phyloP scores from a whole-genome alignment of 192 early-diverging fungal genomes.

The Thamnidium elegans region DNA sequence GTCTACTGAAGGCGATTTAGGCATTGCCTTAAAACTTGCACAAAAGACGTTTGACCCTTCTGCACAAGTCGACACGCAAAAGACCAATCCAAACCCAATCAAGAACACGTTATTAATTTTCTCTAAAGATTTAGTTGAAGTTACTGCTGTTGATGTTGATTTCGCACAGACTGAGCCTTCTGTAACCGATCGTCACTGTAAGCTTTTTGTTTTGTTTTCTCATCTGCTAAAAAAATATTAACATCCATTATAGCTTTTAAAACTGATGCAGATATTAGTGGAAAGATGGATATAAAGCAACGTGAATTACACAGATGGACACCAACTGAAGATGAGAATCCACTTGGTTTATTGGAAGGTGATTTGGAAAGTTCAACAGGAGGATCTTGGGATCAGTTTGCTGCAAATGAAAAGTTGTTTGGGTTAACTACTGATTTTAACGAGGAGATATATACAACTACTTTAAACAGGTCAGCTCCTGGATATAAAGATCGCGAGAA shows the following conservation, averaged over 20 bases:
- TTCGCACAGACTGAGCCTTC: conserved; percentile 41
- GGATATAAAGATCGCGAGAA: conserved; percentile 86
- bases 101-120: conserved; percentile 53
- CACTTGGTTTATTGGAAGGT: conserved; percentile 16
- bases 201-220: too few species aligned
- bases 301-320: conserved; percentile 88
- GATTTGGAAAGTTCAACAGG: conserved; percentile 23
- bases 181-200: conserved; percentile 48
- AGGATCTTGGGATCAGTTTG: conserved; percentile 93
- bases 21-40: conserved; percentile 62
- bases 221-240: too few species aligned
- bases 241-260: conserved; percentile 56
- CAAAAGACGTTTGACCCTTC: conserved; percentile 30
- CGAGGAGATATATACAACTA: conserved; percentile 96
- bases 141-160: conserved; percentile 53
- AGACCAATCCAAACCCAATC: conserved; percentile 34
- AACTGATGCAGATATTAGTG: conserved; percentile 89
- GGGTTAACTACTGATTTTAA: conserved; percentile 95
- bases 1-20: conserved; percentile 58
- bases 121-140: conserved; percentile 62
- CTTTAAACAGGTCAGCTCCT: conserved; percentile 77
- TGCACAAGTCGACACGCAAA: conserved; percentile 32
- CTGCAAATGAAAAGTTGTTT: conserved; percentile 88
- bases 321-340: conserved; percentile 59
- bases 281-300: conserved; percentile 59